These are phyloP conservation scores for Pestalotiopsis sp. DNA, from an alignment of 2,329 filamentous ascomycete genomes.

Conservation along the genomic window DNA sequence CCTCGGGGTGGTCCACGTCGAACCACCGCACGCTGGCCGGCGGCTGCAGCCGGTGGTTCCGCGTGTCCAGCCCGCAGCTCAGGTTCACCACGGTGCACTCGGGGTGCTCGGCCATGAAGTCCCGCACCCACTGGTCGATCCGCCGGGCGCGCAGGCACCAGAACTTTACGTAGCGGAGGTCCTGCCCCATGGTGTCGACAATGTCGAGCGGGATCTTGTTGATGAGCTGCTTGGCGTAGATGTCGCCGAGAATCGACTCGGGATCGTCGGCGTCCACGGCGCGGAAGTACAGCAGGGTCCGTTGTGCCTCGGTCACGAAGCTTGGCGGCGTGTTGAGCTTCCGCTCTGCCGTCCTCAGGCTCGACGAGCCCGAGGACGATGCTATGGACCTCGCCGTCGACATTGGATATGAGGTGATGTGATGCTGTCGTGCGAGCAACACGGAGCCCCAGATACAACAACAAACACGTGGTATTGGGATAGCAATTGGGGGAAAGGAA, in stretches of 20 bases:
- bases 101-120: conserved; percentile 22
- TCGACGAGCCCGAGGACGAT: conserved; percentile 8
- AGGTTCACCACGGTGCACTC: conserved; percentile 26
- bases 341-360: background rate
- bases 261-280: conserved; percentile 17
- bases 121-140: conserved; percentile 20
- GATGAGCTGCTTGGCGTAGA: conserved; percentile 18
- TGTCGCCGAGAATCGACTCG: conserved; percentile 17
- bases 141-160: conserved; percentile 13
- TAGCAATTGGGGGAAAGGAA: background rate
- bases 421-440: background rate
- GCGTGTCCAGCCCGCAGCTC: conserved; percentile 27
- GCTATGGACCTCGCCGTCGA: conserved; percentile 8
- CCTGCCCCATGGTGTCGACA: conserved; percentile 8
- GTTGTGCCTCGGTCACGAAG: conserved; percentile 14
- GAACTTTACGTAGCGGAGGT: conserved; percentile 13
- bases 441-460: background rate
- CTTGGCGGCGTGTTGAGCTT: conserved; percentile 5
- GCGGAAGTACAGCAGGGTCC: conserved; percentile 18
- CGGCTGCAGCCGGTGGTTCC: conserved; percentile 19
- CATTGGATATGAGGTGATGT: background rate
- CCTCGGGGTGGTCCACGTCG: conserved; percentile 32
- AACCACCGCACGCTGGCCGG: conserved; percentile 25
- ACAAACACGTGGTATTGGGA: background rate
- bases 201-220: conserved; percentile 17